Percentiles rank a stretch among this genome's conserved stretches.
Evolutionary conservation across 2,329 filamentous ascomycete species (phyloP).

Genomic region (Zymoseptoria crescenta): DNA sequence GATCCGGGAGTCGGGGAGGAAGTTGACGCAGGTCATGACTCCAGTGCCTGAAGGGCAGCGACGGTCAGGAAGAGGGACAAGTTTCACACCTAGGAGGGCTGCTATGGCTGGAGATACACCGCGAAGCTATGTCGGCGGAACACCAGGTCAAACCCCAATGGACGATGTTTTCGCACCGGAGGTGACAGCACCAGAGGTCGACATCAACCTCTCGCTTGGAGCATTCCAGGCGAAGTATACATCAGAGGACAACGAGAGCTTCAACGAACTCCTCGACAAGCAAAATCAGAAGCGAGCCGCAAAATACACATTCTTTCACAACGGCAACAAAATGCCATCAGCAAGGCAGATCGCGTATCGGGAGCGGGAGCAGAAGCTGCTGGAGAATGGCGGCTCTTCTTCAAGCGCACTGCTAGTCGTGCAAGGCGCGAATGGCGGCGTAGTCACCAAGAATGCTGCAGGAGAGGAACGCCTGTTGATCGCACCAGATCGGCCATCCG

Average conservation of each 20-base stretch:
- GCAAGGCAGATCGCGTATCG: slow-evolving; percentile 53
- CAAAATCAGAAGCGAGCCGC: slow-evolving; percentile 78
- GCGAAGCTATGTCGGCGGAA: slow-evolving; percentile 59
- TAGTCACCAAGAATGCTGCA: slow-evolving; percentile 18
- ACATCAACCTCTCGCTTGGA: slow-evolving; percentile 72
- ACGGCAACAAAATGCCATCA: slow-evolving; percentile 70
- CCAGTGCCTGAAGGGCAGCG: slow-evolving; percentile 50
- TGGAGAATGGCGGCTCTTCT: slow-evolving; percentile 38
- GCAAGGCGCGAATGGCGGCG: neutral
- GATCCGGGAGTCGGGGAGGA: slow-evolving; percentile 72
- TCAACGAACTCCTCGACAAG: slow-evolving; percentile 83
- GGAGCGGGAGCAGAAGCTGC: slow-evolving; percentile 53
- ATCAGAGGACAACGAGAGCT: slow-evolving; percentile 95
- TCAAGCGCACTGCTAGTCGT: slow-evolving; percentile 14
- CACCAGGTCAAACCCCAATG: slow-evolving; percentile 51
- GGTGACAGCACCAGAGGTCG: slow-evolving; percentile 46
- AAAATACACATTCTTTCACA: slow-evolving; percentile 84
- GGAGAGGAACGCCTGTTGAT: slow-evolving; percentile 18
- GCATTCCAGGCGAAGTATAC: slow-evolving; percentile 91
- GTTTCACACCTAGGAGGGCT: slow-evolving; percentile 25
- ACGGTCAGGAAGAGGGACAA: slow-evolving; percentile 32
- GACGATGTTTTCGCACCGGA: slow-evolving; percentile 25
- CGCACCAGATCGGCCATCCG: slow-evolving; percentile 38
- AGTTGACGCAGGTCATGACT: slow-evolving; percentile 65
- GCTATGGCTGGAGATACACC: slow-evolving; percentile 17